Conservation (phyloP, 768 basidiomycete genomes). For the Boletus edulis region DNA sequence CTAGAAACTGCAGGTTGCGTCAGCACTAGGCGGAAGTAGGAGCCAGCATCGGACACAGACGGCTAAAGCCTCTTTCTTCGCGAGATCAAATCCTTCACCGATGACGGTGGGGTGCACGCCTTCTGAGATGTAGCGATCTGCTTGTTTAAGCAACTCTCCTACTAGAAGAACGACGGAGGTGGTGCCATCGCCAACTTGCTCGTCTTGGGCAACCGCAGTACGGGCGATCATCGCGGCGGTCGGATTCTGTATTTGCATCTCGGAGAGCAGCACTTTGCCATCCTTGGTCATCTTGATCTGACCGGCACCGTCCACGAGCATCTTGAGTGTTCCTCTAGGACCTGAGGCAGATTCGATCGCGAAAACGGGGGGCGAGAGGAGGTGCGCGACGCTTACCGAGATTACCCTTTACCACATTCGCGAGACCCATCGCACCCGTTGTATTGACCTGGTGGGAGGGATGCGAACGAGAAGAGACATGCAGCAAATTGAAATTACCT, state of each 20-base stretch:
- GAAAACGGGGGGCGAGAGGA: conserved; percentile 9
- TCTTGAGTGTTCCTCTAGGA: conserved; percentile 96
- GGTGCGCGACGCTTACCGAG: conserved; percentile 59
- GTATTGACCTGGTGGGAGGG: conserved; percentile 68
- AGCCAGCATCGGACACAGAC: conserved; percentile 46
- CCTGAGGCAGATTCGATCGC: conserved; percentile 49
- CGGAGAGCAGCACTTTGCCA: conserved; percentile 95
- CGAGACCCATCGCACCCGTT: conserved; percentile 95
- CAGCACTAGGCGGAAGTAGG: conserved; percentile 14
- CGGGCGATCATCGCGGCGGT: conserved; percentile 99
- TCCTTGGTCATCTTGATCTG: conserved; percentile 99
- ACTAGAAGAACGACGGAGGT: conserved; percentile 96
- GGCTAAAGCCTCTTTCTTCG: conserved; percentile 90
- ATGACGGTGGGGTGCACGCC: conserved; percentile 98
- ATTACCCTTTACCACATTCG: conserved; percentile 95
- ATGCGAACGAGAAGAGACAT: conserved; percentile 21
- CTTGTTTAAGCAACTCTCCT: conserved; percentile 94
- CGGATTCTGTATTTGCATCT: conserved; percentile 99
- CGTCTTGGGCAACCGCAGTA: conserved; percentile 97
- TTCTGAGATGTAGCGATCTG: conserved; percentile 96
- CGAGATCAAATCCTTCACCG: conserved; percentile 93
- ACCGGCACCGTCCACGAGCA: conserved; percentile 98
- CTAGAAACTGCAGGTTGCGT: conserved; percentile 70
- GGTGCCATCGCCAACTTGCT: conserved; percentile 98
- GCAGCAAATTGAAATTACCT: conserved; percentile 49